Conservation (phyloP, 495 filamentous ascomycete species). For the Chaetomium cochliodes region DNA sequence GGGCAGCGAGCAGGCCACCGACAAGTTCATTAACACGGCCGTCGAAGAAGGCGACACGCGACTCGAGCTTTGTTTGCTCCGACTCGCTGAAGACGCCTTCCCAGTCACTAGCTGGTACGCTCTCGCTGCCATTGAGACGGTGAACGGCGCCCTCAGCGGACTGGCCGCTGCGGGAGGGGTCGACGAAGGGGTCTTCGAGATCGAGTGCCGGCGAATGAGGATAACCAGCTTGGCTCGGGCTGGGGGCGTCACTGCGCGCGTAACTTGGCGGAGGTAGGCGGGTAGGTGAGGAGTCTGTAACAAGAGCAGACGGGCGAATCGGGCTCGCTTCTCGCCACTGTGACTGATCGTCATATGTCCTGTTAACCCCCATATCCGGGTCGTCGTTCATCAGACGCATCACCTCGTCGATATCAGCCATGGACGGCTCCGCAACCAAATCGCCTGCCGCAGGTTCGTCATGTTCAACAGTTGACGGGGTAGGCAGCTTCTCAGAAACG, state of each 20-base stretch:
- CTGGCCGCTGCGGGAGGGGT: constrained; percentile 41
- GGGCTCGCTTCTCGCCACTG: constrained; percentile 47
- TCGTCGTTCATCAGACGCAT: constrained; percentile 79
- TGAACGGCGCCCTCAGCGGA: constrained; percentile 58
- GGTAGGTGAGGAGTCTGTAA: constrained; percentile 52
- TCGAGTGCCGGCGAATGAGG: constrained; percentile 40
- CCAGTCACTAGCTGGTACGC: constrained; percentile 82
- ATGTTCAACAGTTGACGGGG: constrained; percentile 15
- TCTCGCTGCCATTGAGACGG: constrained; percentile 61
- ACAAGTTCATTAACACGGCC: constrained; percentile 82
- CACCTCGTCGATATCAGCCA: constrained; percentile 79
- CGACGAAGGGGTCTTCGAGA: constrained; percentile 51
- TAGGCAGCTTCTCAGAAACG: constrained; percentile 20
- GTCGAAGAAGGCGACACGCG: constrained; percentile 77
- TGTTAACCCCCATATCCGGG: constrained; percentile 69
- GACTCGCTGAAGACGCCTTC: constrained; percentile 78
- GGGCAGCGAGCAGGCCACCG: constrained; percentile 70
- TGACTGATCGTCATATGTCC: constrained; percentile 49
- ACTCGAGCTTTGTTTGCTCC: constrained; percentile 76
- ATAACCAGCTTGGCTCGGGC: constrained; percentile 60
- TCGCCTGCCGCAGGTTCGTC: constrained; percentile 14
- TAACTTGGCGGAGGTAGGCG: constrained; percentile 55
- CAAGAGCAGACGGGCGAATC: constrained; percentile 35
- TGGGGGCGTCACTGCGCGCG: constrained; percentile 69
- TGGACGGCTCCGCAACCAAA: constrained; percentile 53